Base-by-base conservation (phyloP, 768 basidiomycete species). In the Leccinellum albellum region DNA sequence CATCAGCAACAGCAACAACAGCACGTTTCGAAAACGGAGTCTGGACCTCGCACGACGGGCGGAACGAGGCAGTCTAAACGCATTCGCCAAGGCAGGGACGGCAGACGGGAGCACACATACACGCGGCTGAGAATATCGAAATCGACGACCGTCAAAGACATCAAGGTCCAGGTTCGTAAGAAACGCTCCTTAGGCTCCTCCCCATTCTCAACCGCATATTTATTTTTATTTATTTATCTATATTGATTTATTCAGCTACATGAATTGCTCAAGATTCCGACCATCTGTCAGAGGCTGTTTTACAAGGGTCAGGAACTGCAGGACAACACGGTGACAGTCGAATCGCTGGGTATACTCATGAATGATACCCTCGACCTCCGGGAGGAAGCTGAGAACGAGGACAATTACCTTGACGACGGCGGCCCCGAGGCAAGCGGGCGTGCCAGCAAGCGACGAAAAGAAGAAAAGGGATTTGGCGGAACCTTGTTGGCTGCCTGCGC, bases 251-350 rank as follows among this genome's bases (percentile, higher is more conserved):
- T 1, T 31, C 40, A 91, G 90, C 66, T 91, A 44, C 83, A 87
- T 47, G 79, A 82, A 28, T 76, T 79, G 45, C 73, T 86, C 52
- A 76, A 76, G 37, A 85, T 92, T 55, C 87, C 91, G 33, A 86
- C 87, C 10, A 89, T 92, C 54, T 87, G 81, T 58, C 91, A 93
- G 66, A 80, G 85, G 50, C 71, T 94, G 24, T 88, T 82, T 65
- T 79, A 84, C 66, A 75, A 78, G 37, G 82, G 78, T 1, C 70
- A 73, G 35, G 91, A 91, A 71, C 77, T 94, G 2, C 74, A 80
- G 3, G 86, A 89, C 68, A 89, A 82, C 64, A 56, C 76, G 24
- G 68, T 70, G 28, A 79, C 76, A 1, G 73, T 80, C 55, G 80
- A 75, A 6, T 83, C 84, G 0, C 74, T 88, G 29, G 83, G 78